A percentile compares a stretch with the other conserved stretches of the same genome.
phyloP scores from a whole-genome alignment of 441 rosid species.

The Jatropha podagrica region DNA sequence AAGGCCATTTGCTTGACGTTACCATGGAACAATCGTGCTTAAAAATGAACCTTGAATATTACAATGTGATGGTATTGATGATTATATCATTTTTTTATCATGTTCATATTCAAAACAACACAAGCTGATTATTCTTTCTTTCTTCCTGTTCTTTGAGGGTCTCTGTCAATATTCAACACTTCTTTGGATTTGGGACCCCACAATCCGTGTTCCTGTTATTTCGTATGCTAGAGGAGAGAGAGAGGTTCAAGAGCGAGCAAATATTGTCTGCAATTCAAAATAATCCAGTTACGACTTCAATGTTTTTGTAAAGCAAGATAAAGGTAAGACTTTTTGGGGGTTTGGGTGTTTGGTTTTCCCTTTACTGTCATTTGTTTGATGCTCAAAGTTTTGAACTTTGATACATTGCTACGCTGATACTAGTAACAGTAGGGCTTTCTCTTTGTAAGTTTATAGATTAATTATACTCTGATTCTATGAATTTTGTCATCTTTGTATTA shows the following conservation, averaged over 20 bases:
- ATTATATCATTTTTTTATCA: not conserved
- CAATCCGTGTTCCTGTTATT: constrained; percentile 35
- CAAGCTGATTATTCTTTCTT: not conserved
- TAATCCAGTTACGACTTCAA: not conserved
- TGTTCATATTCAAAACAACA: not conserved
- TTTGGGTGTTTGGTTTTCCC: constrained; percentile 11
- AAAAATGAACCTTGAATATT: not conserved
- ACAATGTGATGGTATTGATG: not conserved
- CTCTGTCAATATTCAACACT: constrained; percentile 19
- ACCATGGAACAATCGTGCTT: constrained; percentile 12
- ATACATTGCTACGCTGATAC: constrained; percentile 10
- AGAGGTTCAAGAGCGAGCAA: constrained; percentile 5
- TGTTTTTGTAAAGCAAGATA: not conserved
- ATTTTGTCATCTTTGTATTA: constrained; percentile 17
- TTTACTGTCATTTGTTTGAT: not conserved
- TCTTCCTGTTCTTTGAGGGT: constrained; percentile 1
- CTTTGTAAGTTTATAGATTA: not conserved
- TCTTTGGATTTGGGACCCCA: constrained; percentile 35
- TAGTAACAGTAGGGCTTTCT: not conserved
- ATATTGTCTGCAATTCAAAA: constrained; percentile 3
- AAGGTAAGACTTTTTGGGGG: constrained; percentile 14
- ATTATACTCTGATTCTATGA: not conserved
- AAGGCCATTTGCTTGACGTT: constrained; percentile 8
- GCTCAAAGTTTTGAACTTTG: not conserved
- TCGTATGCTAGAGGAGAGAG: not conserved